A percentile compares a stretch with the other conserved stretches of the same genome.
phyloP scores from a whole-genome alignment of 768 basidiomycete genomes.

The Daedaleopsis nitida region DNA sequence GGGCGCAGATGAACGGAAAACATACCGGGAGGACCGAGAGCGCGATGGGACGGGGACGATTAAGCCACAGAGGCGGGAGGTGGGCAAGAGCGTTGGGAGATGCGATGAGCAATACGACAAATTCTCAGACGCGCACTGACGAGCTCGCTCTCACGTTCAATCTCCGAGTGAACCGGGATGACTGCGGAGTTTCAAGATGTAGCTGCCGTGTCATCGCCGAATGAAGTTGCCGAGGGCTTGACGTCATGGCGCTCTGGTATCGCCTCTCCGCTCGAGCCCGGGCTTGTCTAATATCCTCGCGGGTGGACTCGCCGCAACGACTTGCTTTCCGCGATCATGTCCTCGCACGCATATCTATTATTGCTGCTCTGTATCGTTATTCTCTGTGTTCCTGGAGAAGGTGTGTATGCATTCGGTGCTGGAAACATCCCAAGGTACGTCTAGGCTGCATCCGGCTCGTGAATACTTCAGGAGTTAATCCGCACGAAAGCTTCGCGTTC shows the following conservation, averaged over 20 bases:
- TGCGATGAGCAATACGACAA: slow-evolving; percentile 27
- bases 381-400: slow-evolving; percentile 56
- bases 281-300: not conserved
- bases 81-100: slow-evolving; percentile 17
- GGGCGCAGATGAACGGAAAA: slow-evolving; percentile 30
- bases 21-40: slow-evolving; percentile 20
- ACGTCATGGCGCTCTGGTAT: slow-evolving; percentile 10
- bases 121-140: slow-evolving; percentile 29
- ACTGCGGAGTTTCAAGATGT: not conserved
- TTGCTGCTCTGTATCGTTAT: slow-evolving; percentile 54
- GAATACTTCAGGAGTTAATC: slow-evolving; percentile 41
- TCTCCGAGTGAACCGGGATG: not conserved
- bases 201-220: too few species aligned
- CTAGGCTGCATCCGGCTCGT: not conserved
- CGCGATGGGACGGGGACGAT: slow-evolving; percentile 28
- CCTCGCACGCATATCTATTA: slow-evolving; percentile 15
- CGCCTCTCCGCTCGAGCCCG: not conserved
- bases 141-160: slow-evolving; percentile 3
- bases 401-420: slow-evolving; percentile 76
- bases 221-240: not conserved
- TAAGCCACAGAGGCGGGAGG: slow-evolving; percentile 29
- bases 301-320: not conserved
- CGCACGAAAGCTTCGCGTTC: slow-evolving; percentile 64
- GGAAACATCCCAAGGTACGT: slow-evolving; percentile 73
- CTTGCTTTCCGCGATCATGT: slow-evolving; percentile 20